Evolutionary conservation across 495 filamentous ascomycete species (phyloP).

Genomic region (Penicillium goetzii): DNA sequence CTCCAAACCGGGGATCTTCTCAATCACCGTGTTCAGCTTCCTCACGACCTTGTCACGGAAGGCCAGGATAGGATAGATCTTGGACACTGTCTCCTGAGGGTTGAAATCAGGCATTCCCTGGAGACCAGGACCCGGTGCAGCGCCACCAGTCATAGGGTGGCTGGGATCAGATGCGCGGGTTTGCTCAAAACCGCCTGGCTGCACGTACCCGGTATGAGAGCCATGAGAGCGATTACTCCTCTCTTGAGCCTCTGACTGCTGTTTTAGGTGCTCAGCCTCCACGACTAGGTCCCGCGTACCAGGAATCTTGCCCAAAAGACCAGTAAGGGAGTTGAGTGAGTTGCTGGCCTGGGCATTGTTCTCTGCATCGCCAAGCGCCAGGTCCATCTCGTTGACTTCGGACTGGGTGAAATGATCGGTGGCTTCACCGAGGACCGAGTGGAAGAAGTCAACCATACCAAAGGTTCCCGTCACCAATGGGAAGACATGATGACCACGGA

Average conservation of each 20-base stretch:
- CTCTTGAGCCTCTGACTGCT: constrained; percentile 73
- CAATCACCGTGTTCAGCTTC: constrained; percentile 77
- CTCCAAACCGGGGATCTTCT: constrained; percentile 90
- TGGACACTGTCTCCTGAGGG: constrained; percentile 73
- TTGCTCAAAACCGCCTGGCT: constrained; percentile 18
- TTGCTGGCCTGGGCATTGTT: constrained; percentile 48
- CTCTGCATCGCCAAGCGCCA: constrained; percentile 67
- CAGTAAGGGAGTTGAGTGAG: constrained; percentile 62
- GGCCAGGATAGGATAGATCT: constrained; percentile 92
- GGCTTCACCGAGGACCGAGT: constrained; percentile 94
- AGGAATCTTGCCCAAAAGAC: constrained; percentile 76
- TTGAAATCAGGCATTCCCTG: constrained; percentile 80
- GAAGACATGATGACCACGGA: constrained; percentile 74
- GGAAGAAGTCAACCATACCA: constrained; percentile 93
- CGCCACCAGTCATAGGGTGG: constrained; percentile 35
- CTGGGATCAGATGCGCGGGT: constrained; percentile 23
- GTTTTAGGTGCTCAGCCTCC: constrained; percentile 78
- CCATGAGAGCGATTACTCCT: constrained; percentile 55
- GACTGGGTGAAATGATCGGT: constrained; percentile 95
- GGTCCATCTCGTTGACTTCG: constrained; percentile 88
- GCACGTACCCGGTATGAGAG: constrained; percentile 38
- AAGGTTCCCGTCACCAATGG: constrained; percentile 90
- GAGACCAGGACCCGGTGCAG: constrained; percentile 34
- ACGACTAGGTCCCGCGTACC: constrained; percentile 74
- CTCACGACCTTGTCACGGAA: constrained; percentile 94